Conservation (phyloP, 2,329 filamentous ascomycete genomes). For the Chalaropsis thielavioides region DNA sequence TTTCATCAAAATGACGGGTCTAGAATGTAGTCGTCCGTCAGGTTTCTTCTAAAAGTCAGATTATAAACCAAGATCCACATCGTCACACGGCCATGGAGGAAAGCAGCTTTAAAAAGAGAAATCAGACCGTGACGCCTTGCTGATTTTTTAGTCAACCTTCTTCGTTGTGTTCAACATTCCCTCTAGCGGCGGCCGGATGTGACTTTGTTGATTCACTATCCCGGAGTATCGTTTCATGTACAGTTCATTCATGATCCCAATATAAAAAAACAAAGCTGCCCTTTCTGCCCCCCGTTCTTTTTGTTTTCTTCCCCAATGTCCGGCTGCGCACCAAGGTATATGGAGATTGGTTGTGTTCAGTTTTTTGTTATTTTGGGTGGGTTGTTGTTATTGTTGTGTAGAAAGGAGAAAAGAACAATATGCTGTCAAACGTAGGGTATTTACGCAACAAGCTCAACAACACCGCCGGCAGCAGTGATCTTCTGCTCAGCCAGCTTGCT, state of each 20-base stretch:
- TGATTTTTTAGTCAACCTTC: not conserved
- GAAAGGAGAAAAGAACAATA: slow-evolving; percentile 17
- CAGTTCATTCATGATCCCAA: slow-evolving; percentile 14
- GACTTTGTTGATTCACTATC: not conserved
- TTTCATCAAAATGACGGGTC: too few relatives aligned
- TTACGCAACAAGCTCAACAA: slow-evolving; percentile 86
- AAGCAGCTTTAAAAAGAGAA: slow-evolving; percentile 4
- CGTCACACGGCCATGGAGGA: not conserved
- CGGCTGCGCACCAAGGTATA: not conserved
- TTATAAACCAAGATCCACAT: not conserved
- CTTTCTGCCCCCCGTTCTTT: slow-evolving; percentile 1
- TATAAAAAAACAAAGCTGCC: slow-evolving; percentile 1
- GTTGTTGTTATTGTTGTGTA: slow-evolving; percentile 16
- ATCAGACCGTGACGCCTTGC: not conserved
- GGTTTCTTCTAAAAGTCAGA: too few relatives aligned
- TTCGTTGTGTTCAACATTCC: not conserved
- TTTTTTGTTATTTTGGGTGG: slow-evolving; percentile 18
- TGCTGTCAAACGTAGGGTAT: slow-evolving; percentile 18
- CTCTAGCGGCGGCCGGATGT: not conserved
- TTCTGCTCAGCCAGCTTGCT: slow-evolving; percentile 95
- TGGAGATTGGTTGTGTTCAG: slow-evolving; percentile 15
- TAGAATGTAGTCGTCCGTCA: too few relatives aligned
- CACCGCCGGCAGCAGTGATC: slow-evolving; percentile 95
- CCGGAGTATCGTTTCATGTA: slow-evolving; percentile 10
- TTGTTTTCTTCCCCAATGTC: not conserved